Conservation (phyloP, 495 filamentous ascomycete genomes). For the Neurospora sp. region DNA sequence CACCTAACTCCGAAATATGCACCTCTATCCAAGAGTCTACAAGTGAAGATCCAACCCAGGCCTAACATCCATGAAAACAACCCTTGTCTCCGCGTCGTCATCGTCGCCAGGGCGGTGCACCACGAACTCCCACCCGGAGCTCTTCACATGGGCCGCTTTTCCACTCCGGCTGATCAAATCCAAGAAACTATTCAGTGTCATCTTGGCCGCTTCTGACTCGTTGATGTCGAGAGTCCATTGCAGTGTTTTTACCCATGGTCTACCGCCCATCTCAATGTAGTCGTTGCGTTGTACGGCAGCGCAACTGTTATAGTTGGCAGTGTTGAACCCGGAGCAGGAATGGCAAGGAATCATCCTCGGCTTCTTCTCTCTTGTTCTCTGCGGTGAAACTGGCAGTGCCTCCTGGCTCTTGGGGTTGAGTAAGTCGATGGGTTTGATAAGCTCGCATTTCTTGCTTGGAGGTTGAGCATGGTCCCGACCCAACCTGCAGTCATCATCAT, state of each 20-base stretch:
- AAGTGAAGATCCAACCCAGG: background rate
- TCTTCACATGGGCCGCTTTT: background rate
- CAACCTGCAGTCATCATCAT: background rate
- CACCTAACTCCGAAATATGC: background rate
- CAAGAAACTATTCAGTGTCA: background rate
- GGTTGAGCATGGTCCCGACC: background rate
- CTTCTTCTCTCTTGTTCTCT: background rate
- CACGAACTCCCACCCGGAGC: background rate
- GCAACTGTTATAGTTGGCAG: slow-evolving; percentile 2
- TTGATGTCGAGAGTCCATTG: background rate
- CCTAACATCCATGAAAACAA: background rate
- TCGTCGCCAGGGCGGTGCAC: background rate
- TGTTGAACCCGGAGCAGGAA: background rate
- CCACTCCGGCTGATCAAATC: background rate
- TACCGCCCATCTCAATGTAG: background rate
- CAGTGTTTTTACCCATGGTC: background rate
- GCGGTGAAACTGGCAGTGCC: background rate
- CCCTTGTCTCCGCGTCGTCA: background rate
- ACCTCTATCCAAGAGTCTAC: background rate
- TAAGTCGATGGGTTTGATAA: background rate
- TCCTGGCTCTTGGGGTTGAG: background rate
- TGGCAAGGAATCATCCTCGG: background rate
- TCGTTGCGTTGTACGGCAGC: background rate
- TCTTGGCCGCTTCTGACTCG: background rate
- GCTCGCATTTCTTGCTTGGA: background rate